Percentiles rank a stretch among this genome's conserved stretches.
Conservation (phyloP, 2,329 filamentous ascomycete species). For the Hypoxylon sp. region DNA sequence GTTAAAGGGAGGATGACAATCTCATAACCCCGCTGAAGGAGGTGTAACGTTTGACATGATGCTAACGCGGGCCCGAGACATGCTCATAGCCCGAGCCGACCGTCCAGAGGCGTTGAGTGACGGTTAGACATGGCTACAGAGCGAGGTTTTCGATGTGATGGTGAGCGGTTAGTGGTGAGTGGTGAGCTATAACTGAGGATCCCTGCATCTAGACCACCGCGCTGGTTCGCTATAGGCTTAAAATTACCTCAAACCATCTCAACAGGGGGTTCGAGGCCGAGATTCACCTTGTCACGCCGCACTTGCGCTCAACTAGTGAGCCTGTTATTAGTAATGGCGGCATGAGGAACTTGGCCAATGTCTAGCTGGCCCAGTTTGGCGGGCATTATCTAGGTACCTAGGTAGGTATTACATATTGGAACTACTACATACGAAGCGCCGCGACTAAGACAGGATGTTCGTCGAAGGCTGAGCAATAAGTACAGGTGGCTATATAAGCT, state of each 20-base stretch:
- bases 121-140: background rate
- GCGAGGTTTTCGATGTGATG: background rate
- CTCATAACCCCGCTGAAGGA: background rate
- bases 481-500: background rate
- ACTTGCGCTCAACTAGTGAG: background rate
- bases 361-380: background rate
- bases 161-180: background rate
- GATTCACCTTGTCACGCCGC: background rate
- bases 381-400: background rate
- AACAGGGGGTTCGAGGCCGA: background rate
- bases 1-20: background rate
- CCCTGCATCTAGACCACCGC: background rate
- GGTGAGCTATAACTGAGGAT: background rate
- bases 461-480: too few relatives aligned
- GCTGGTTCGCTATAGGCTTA: slow-evolving; percentile 16
- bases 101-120: background rate
- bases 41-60: background rate
- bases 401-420: too few relatives aligned
- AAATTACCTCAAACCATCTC: slow-evolving; percentile 23
- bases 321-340: too few relatives aligned
- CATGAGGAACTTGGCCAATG: too few relatives aligned
- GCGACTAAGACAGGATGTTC: too few relatives aligned
- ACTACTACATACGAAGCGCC: too few relatives aligned
- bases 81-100: background rate
- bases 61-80: background rate